Percentiles rank a stretch among this genome's conserved stretches.
Conservation (phyloP, 176 grass and related monocot genomes). For the Carex pumila region DNA sequence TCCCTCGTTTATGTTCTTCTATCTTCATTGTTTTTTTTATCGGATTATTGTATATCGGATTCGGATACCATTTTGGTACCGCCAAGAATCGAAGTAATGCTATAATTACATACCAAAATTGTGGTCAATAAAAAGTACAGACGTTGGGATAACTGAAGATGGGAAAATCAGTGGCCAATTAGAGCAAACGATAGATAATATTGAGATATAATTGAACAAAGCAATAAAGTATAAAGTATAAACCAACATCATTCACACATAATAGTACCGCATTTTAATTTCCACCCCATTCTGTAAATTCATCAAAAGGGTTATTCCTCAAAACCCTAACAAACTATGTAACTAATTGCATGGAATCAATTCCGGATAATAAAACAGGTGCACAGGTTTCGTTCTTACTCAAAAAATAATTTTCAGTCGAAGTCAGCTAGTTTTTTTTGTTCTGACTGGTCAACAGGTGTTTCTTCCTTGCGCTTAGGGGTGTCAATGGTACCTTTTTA, state of each 20-base stretch:
- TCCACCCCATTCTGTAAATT: neutral
- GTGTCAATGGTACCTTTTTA: too few relatives aligned
- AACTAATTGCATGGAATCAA: too few relatives aligned
- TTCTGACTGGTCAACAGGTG: too few relatives aligned
- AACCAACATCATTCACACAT: neutral
- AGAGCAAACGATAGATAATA: neutral
- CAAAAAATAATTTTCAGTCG: too few relatives aligned
- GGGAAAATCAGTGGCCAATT: neutral
- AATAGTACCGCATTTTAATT: neutral
- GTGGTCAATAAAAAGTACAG: neutral
- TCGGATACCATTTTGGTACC: neutral
- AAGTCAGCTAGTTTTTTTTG: too few relatives aligned
- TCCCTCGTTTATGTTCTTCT: slow-evolving; percentile 33
- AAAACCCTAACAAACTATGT: too few relatives aligned
- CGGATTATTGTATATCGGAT: neutral
- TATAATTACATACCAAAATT: neutral
- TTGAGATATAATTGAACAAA: neutral
- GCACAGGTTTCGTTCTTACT: too few relatives aligned
- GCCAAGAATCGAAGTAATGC: neutral
- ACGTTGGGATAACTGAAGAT: neutral
- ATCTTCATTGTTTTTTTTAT: neutral
- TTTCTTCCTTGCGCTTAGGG: too few relatives aligned
- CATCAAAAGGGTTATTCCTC: too few relatives aligned
- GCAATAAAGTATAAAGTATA: neutral
- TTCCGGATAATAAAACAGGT: too few relatives aligned